These are phyloP conservation scores for Scedosporium boydii DNA, from an alignment of 2,329 filamentous ascomycete species.

Conservation along the genomic window DNA sequence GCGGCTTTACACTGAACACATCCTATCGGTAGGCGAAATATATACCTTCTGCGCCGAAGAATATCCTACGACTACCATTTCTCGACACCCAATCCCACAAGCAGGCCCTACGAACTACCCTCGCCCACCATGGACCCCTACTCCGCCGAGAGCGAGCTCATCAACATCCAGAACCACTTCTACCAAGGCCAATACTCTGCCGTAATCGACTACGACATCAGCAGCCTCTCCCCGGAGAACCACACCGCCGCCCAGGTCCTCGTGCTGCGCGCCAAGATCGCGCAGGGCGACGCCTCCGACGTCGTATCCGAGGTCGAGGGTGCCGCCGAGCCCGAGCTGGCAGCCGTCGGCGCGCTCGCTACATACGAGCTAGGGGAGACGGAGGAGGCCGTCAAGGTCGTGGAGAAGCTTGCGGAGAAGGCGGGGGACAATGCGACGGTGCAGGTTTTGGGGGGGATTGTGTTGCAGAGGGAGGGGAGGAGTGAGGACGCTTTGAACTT, in stretches of 20 bases:
- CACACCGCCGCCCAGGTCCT: conserved; percentile 66
- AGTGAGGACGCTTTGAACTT: conserved; percentile 78
- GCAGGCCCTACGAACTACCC: conserved; percentile 11
- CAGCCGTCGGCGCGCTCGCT: conserved; percentile 69
- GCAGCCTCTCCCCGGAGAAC: conserved; percentile 71
- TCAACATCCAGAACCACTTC: conserved; percentile 63
- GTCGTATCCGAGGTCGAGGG: conserved; percentile 61
- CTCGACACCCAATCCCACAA: neutral
- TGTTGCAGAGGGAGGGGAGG: conserved; percentile 71
- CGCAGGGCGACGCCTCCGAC: conserved; percentile 65
- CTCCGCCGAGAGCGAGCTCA: conserved; percentile 60
- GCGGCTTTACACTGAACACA: neutral
- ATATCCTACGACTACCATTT: neutral
- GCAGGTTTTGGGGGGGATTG: conserved; percentile 71
- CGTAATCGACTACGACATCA: conserved; percentile 77
- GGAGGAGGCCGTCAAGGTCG: conserved; percentile 50
- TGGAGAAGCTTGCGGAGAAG: conserved; percentile 58
- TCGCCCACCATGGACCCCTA: conserved; percentile 54
- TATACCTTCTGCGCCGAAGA: neutral
- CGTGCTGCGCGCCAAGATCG: conserved; percentile 72
- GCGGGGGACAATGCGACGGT: conserved; percentile 68
- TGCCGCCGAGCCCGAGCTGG: conserved; percentile 56
- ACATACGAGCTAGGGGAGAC: conserved; percentile 51
- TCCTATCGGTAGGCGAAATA: neutral
- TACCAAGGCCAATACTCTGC: conserved; percentile 77